Base-by-base conservation (phyloP, 768 basidiomycete species). In the Mycena amicta region DNA sequence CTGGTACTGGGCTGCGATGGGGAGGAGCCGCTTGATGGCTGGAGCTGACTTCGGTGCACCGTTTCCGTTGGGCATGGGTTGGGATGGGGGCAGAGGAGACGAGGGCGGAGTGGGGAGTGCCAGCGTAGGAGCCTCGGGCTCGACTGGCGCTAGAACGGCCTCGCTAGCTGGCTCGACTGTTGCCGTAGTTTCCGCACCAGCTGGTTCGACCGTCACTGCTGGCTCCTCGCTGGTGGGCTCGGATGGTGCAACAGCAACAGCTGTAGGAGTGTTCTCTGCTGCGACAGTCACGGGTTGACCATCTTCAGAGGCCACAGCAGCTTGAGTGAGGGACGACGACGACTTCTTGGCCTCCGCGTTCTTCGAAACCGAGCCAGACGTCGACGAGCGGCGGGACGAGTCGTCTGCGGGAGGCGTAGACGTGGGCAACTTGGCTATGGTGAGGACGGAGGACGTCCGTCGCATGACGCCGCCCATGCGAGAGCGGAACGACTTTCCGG, bases 401-500 rank as follows among this genome's bases (percentile, higher is more conserved):
- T 57, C 56, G 13, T 52, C 59, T 13, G 49, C 26, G 15, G 57
- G 55, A 20, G 70, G 26, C 18, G 40, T 4, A 53, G 62, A 55
- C 61, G 76, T 49, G 50, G 82, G 60, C 20, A 40, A 4, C 25
- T 61, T 55, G 43, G 68, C 50, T 39, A 84, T 73, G 39, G 72
- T 71, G 59, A 87, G 76, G 8, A 80, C 73, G 3, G 83, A 81
- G 18, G 88, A 88, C 3, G 86, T 81, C 52, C 87, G 84, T 6
- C 86, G 81, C 68, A 88, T 76, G 52, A 76, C 82, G 49, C 77
- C 79, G 50, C 83, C 83, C 75, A 89, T 80, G 50, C 88, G 85
- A 39, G 77, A 72, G 71, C 88, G 86, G 67, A 82, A 76, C 45
- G 80, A 76, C 33, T 37, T 37, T 37, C 18, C 18, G 11, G 33